These are phyloP conservation scores for Periconia sp. DNA, from an alignment of 2,329 filamentous ascomycete genomes.

Conservation along the genomic window DNA sequence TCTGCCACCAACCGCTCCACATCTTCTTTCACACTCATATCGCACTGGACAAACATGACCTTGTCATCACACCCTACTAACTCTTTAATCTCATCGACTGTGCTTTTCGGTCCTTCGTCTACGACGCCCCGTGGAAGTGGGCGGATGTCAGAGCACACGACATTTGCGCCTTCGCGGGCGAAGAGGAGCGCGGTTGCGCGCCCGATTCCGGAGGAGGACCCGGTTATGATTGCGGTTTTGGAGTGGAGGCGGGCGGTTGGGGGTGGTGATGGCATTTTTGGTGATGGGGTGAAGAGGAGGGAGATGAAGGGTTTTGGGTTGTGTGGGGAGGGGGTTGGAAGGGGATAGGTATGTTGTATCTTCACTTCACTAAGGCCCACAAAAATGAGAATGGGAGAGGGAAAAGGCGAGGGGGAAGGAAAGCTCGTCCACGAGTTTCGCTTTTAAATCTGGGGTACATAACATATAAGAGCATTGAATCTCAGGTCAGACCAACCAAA, in stretches of 20 bases:
- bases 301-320: no score
- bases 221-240: constrained; percentile 39
- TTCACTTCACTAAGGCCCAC: no score
- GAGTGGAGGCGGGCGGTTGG: constrained; percentile 27
- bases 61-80: constrained; percentile 24
- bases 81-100: constrained; percentile 32
- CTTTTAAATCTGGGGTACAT: no score
- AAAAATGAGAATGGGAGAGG: no score
- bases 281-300: no score
- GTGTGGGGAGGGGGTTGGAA: no score
- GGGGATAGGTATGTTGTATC: no score
- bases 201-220: constrained; percentile 37
- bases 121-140: constrained; percentile 14
- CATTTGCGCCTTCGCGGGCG: constrained; percentile 31
- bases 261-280: constrained; percentile 21
- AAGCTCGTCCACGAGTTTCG: no score
- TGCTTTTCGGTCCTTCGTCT: constrained; percentile 14
- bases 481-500: no score
- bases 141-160: constrained; percentile 36
- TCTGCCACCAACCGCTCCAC: constrained; percentile 47
- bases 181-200: constrained; percentile 37
- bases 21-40: constrained; percentile 48
- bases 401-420: no score
- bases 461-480: no score
- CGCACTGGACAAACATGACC: constrained; percentile 40